These are phyloP conservation scores for Endoconidiophora laricicola DNA, from an alignment of 2,329 filamentous ascomycete species.

Conservation along the genomic window DNA sequence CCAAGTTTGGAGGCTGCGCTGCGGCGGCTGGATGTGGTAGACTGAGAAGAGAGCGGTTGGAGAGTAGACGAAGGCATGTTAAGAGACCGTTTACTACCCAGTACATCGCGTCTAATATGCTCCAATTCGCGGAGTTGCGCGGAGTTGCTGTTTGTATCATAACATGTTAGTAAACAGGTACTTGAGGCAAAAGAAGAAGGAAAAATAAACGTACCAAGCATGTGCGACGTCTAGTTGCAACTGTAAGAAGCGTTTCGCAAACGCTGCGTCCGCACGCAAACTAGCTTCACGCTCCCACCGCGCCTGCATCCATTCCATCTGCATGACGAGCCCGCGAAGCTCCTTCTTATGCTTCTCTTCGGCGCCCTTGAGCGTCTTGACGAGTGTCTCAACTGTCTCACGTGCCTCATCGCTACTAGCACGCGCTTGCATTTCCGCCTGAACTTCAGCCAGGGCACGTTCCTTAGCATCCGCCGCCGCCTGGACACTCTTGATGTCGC, in stretches of 20 bases:
- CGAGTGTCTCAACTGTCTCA: conserved; percentile 19
- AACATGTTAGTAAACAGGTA: conserved; percentile 8
- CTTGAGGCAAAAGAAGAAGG: conserved; percentile 6
- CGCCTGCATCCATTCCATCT: conserved; percentile 81
- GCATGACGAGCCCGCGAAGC: conserved; percentile 66
- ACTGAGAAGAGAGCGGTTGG: conserved; percentile 8
- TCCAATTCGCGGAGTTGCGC: conserved; percentile 74
- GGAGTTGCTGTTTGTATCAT: conserved; percentile 54
- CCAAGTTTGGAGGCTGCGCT: conserved; percentile 12
- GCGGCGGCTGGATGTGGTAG: background rate
- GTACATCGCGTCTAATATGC: conserved; percentile 44
- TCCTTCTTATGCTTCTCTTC: conserved; percentile 52
- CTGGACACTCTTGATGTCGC: conserved; percentile 32
- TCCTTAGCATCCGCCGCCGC: conserved; percentile 18
- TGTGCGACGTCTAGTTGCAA: conserved; percentile 69
- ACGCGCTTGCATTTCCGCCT: conserved; percentile 16
- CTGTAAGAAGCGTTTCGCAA: conserved; percentile 70
- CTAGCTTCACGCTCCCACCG: conserved; percentile 64
- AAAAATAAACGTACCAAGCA: conserved; percentile 56
- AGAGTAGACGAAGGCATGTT: conserved; percentile 4
- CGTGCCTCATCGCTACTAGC: conserved; percentile 16
- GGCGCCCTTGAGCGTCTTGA: conserved; percentile 29
- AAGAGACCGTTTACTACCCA: conserved; percentile 22
- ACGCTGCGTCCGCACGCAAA: conserved; percentile 65
- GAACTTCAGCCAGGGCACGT: background rate